A percentile compares a stretch with the other conserved stretches of the same genome.
phyloP scores from a whole-genome alignment of 1,139 yeast species.

The Nakaseomyces glabratus region DNA sequence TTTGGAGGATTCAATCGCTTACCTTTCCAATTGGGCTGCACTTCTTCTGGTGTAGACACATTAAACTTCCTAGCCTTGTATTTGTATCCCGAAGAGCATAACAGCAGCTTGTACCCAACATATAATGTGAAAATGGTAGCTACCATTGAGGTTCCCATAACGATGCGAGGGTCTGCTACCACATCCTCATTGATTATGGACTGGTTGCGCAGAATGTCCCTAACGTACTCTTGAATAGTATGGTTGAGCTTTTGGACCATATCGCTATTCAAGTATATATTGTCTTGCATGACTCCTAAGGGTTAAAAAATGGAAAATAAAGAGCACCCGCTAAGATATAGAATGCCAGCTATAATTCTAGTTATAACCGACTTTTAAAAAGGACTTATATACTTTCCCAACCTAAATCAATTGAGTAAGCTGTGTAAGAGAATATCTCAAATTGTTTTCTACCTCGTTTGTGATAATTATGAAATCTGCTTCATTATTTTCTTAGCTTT shows the following conservation, averaged over 20 bases:
- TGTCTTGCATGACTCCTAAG: slow-evolving; percentile 14
- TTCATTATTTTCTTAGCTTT: too few species aligned
- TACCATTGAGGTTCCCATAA: slow-evolving; percentile 16
- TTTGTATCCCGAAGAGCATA: slow-evolving; percentile 9
- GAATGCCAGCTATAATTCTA: too few species aligned
- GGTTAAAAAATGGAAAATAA: background rate
- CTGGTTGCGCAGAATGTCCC: slow-evolving; percentile 13
- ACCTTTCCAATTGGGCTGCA: slow-evolving; percentile 90
- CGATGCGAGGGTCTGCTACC: slow-evolving; percentile 12
- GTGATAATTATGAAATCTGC: too few species aligned
- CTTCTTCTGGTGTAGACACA: slow-evolving; percentile 67
- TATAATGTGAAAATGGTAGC: slow-evolving; percentile 17
- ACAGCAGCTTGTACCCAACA: slow-evolving; percentile 14
- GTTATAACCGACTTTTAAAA: too few species aligned
- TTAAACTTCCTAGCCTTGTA: slow-evolving; percentile 42
- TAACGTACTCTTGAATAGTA: slow-evolving; percentile 22
- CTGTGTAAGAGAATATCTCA: too few species aligned
- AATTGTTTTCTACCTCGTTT: too few species aligned
- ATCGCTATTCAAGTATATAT: slow-evolving; percentile 20
- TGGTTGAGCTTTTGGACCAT: slow-evolving; percentile 25
- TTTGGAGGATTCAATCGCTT: slow-evolving; percentile 54
- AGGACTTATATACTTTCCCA: too few species aligned
- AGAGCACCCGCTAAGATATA: too few species aligned
- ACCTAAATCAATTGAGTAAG: too few species aligned
- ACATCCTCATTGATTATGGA: slow-evolving; percentile 13